Base-by-base conservation (phyloP, 1,284 basidiomycete genomes). In the Naganishia liquefaciens region DNA sequence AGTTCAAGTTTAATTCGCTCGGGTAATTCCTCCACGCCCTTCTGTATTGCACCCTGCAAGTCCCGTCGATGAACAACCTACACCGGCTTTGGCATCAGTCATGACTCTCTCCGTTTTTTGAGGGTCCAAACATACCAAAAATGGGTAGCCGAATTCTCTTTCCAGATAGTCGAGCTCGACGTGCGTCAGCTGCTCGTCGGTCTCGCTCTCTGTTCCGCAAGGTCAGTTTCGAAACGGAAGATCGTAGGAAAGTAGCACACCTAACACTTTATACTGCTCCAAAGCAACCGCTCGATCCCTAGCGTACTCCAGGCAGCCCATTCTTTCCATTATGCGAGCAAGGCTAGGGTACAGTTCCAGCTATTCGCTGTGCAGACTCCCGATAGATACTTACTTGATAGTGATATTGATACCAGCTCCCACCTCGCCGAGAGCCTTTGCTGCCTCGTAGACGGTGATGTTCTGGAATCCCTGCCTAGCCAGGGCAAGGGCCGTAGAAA, bases 11-110 rank as follows among this genome's bases (percentile, higher is more conserved):
- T 62, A 65, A 78, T 74, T 13, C 73, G 71, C 44, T 73, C 67
- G 21, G 71, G 60, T 40, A 65, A 27, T 25, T 65, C 63, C 23
- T 70, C 69, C 15, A 46, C 49, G 5, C 73, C 72, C 17, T 71
- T 63, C 3, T 78, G 62, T 11, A 79, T 69, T 28, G 72, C 68
- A 21, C 69, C 70, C 58, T 79, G 77, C 19, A 79, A 69, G 7
- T 76, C 77, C 2, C 70, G 69, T 3, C 77, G 76, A 66, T 79
- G 77, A 0, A 77, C 75, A 2, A 71, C 73, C 66, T 74, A 65
- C 21, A 19, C 0, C 30, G 19, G 3, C n/a, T 27, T 30, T 27
- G 19, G 13, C 37, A 23, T 44, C 2, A 53, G 50, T 15, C 17
- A 28, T 13, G n/a, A 23, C 19, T n/a, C 28, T 19, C 19, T 39